Percentiles rank a stretch among this genome's conserved stretches.
Conservation (phyloP, 129 eudicot species). For the Flaveria brownii region DNA sequence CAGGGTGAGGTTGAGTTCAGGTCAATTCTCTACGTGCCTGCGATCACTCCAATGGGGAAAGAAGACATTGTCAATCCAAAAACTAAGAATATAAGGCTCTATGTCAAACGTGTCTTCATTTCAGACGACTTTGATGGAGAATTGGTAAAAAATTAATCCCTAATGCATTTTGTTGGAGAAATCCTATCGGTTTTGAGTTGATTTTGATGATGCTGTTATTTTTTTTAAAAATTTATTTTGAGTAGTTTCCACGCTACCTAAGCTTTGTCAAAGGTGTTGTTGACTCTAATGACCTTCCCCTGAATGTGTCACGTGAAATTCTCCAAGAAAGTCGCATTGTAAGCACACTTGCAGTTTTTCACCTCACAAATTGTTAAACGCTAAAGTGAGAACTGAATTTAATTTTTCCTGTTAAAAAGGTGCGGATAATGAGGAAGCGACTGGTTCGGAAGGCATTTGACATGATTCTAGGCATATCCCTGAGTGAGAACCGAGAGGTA, state of each 20-base stretch:
- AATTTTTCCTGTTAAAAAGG: constrained; percentile 40
- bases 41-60: constrained; percentile 66
- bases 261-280: constrained; percentile 96
- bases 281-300: constrained; percentile 92
- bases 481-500: constrained; percentile 91
- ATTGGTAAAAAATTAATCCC: constrained; percentile 49
- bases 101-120: constrained; percentile 91
- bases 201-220: neutral
- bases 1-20: constrained; percentile 98
- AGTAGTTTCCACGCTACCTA: constrained; percentile 83
- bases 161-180: neutral
- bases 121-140: constrained; percentile 97
- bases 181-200: neutral
- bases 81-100: constrained; percentile 90
- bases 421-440: constrained; percentile 91
- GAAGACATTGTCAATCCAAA: constrained; percentile 78
- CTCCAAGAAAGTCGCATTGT: constrained; percentile 96
- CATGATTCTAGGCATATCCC: constrained; percentile 81
- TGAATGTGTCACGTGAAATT: constrained; percentile 93
- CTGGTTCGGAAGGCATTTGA: constrained; percentile 92
- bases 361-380: neutral
- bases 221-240: constrained; percentile 5
- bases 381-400: neutral
- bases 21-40: constrained; percentile 84
- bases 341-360: constrained; percentile 40